Base-by-base conservation (phyloP, 345 rosid genomes). In the Luvunga scandens region DNA sequence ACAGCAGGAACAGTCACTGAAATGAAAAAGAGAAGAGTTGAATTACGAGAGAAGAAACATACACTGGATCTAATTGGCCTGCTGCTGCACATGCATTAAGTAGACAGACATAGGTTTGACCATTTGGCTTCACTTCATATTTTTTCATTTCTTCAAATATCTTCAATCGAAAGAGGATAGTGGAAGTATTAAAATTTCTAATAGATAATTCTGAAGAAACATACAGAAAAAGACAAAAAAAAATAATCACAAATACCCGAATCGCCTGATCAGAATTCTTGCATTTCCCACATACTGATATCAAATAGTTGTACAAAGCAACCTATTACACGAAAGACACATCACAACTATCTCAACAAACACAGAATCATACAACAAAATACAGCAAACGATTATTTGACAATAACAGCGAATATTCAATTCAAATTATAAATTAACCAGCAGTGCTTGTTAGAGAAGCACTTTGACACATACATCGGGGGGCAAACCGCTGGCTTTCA, bases 101-200 rank as follows among this genome's bases (percentile, higher is more conserved):
- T 34, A 96, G 85, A 86, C 93, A 87, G 66, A 91, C 83, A 83
- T 88, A 94, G 57, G 98, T 94, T 88, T 92, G 97, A 78, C 89
- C 97, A 82, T 89, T 94, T 57, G 99, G 98, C 89, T 96, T 92
- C 83, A 96, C 95, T 39, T 89, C 95, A 70, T 87, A 89, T 72
- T 79, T 88, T 92, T 94, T 96, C 98, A 96, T 94, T 87, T 96
- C 99, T 56, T 94, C 98, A 67, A 84, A 88, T 60, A 96, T 85
- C 99, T 96, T 81, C 73, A 66, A 80, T 64, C 13, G 28, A 79
- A 82, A 72, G 45, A 38, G 31, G 67, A 64, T 60, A 69, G 12
- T 53, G 50, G 55, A 69, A 12, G 53, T 8, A 25, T 42, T 33
- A 71, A 34, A 69, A 27, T 14, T 34, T 34, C 21, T 27, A 0